phyloP scores from a whole-genome alignment of 2,329 filamentous ascomycete species.

The Coleophoma eucalyptorum region DNA sequence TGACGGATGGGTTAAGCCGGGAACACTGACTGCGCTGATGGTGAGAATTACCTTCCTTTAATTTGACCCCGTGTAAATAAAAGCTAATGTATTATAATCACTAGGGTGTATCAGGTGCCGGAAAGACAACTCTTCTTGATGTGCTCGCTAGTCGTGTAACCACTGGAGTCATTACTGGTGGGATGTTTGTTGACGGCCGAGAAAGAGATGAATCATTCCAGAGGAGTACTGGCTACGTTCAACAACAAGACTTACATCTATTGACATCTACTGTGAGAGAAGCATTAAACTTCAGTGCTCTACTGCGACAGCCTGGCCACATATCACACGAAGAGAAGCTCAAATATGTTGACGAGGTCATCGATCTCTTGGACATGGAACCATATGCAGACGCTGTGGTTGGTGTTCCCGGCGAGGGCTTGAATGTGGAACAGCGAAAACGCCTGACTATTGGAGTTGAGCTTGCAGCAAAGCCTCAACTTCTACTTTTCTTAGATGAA shows the following conservation, averaged over 20 bases:
- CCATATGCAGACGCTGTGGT: conserved; percentile 89
- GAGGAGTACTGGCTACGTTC: conserved; percentile 84
- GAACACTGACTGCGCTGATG: conserved; percentile 64
- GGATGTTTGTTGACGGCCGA: conserved; percentile 66
- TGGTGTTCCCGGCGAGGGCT: conserved; percentile 79
- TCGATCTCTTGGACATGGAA: conserved; percentile 71
- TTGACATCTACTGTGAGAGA: conserved; percentile 82
- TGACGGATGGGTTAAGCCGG: conserved; percentile 67
- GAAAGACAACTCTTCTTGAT: conserved; percentile 85
- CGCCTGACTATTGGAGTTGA: conserved; percentile 91
- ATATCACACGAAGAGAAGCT: conserved; percentile 73
- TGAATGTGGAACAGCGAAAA: conserved; percentile 66
- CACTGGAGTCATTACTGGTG: conserved; percentile 84
- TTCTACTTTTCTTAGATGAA: conserved; percentile 88
- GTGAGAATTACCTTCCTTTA: neutral
- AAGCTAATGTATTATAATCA: conserved; percentile 64
- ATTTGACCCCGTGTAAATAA: conserved; percentile 26
- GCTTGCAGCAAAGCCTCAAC: conserved; percentile 81
- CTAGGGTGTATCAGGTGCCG: conserved; percentile 54
- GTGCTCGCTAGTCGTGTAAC: conserved; percentile 79
- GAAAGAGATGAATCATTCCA: conserved; percentile 78
- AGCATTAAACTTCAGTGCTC: conserved; percentile 77
- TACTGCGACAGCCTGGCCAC: conserved; percentile 76
- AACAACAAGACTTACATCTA: conserved; percentile 86
- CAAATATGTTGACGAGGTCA: conserved; percentile 78